Base-by-base conservation (phyloP, 2,329 filamentous ascomycete species). In the Penicillium glabrum region DNA sequence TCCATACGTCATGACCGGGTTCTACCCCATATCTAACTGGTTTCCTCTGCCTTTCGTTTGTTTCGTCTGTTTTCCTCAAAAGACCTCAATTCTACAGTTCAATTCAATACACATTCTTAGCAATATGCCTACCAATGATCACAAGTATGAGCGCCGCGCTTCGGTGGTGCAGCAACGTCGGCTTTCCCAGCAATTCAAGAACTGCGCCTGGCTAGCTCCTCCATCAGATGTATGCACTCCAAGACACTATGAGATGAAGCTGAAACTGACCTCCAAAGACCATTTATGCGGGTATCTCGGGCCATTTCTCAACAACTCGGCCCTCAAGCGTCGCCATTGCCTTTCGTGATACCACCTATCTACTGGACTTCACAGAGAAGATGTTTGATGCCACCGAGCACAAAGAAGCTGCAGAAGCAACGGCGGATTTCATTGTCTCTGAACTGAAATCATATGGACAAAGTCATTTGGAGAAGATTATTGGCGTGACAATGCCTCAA, bases 331-430 rank as follows among this genome's bases (percentile, higher is more conserved):
- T 90, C 24, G 86, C 87, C 14, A 77, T 92, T 48, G 88, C 88
- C 4, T 82, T 89, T 60, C 89, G 91, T 61, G 89, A 93, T 68
- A 85, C 85, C 6, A 87, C 87, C 4, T 93, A 93, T 69, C 84
- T 89, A 23, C 79, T 90, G 45, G 89, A 93, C 70, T 92, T 89
- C 67, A 83, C 83, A 5, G 82, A 89, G 61, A 82, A 85, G 62
- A 77, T 81, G n/a, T 77, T 89, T 46, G 68, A 76, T 21, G 69
- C 81, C 11, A 74, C 77, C 9, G 73, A 79, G 45, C 68, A 74
- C 21, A 66, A 76, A 52, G 70, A 71, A 7, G 46, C 59, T 51
- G 71, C 73, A 33, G 69, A 79, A 19, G 79, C 83, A 54, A 72
- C 89, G 33, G 82, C 82, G 19, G 81, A 89, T 53, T 83, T 85